phyloP scores from a whole-genome alignment of 2,329 filamentous ascomycete genomes.

The Sclerotinia subarctica region DNA sequence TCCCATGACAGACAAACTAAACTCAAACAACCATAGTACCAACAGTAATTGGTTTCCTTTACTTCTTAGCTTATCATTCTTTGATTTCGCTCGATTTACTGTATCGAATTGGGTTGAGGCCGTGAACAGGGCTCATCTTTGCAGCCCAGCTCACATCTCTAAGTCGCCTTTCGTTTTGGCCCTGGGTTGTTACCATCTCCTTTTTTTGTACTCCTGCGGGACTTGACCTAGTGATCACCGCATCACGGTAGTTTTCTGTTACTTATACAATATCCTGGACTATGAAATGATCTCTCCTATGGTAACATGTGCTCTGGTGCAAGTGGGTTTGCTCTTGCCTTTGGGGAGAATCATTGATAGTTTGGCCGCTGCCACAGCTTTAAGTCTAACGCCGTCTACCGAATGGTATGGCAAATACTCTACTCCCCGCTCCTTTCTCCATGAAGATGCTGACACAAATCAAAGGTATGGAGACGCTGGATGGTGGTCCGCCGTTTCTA shows the following conservation, averaged over 20 bases:
- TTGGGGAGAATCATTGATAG: not conserved
- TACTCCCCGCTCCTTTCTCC: too few relatives aligned
- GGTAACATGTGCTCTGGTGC: not conserved
- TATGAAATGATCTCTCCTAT: not conserved
- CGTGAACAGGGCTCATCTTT: not conserved
- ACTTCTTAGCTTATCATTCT: too few relatives aligned
- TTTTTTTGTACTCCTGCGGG: not conserved
- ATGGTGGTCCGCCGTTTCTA: constrained; percentile 66
- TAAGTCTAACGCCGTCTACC: constrained; percentile 35
- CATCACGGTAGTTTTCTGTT: not conserved
- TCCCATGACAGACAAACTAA: not conserved
- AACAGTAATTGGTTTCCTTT: not conserved
- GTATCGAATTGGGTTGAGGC: not conserved
- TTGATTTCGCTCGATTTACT: not conserved
- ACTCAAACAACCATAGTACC: not conserved
- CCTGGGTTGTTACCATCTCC: not conserved
- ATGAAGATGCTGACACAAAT: not conserved
- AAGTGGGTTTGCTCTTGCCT: not conserved
- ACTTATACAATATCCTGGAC: not conserved
- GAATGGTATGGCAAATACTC: constrained; percentile 28
- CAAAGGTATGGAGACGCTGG: constrained; percentile 63
- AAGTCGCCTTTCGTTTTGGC: not conserved
- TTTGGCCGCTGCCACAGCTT: constrained; percentile 20
- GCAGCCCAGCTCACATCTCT: not conserved
- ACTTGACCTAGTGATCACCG: not conserved